Base-by-base conservation (phyloP, 306 rosid genomes). In the Abrus pulchellus region DNA sequence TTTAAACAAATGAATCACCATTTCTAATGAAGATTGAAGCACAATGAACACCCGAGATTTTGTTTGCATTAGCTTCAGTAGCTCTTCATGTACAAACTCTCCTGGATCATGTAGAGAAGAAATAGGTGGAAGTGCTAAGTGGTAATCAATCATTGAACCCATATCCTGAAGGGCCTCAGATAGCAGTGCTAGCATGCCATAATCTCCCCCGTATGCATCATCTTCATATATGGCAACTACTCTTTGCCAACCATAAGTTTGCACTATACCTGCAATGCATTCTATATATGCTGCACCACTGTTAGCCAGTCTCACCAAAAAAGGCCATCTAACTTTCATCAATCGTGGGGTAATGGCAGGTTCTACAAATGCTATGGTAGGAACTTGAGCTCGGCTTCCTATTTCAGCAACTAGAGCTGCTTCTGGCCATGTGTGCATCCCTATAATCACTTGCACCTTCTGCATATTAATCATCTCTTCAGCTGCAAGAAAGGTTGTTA, bases 1-100 rank as follows among this genome's bases (percentile, higher is more conserved):
- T 79, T 64, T 70, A 76, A 92, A 92, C 85, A 92, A 70, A 86
- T 83, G 84, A 70, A 64, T 78, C 44, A 64, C 77, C 85, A 87
- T 89, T 29, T 86, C 84, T 8, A 85, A 56, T 40, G 97, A 90
- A 61, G 91, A 85, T 53, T 81, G 88, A 33, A 90, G 82, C 82
- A 92, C 89, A 28, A 90, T 79, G 85, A 92, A 92, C n/a, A 87
- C 90, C 9, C 95, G 85, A 65, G 94, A 85, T 73, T 90, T 90
- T 2, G 85, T 68, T 0, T 53, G 36, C 10, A 62, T 61, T 66
- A 93, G 59, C 85, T 89, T 90, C 20, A 34, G 1, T 27, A 90
- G 34, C 83, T 89, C 93, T 67, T 86, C 82, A 3, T 7, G 68
- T 29, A 85, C 79, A 36, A 78, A 6, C 54, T 33, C 54, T 67